These are phyloP conservation scores for Davidsoniella virescens DNA, from an alignment of 2,329 filamentous ascomycete genomes.

Conservation along the genomic window DNA sequence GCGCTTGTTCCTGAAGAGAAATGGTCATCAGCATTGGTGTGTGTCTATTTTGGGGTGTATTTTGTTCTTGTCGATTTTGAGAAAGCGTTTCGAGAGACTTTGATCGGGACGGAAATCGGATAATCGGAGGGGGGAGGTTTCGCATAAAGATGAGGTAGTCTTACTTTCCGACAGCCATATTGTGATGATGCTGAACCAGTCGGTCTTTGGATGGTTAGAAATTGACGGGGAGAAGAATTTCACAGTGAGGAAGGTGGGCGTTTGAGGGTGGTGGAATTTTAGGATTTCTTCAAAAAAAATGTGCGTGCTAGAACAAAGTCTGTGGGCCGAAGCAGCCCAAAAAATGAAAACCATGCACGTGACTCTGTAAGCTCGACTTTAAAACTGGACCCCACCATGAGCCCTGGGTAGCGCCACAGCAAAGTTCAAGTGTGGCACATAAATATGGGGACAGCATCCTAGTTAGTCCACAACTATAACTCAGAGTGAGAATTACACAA, in stretches of 20 bases:
- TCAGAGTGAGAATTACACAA: too few species aligned
- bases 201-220: slow-evolving; percentile 25
- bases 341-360: slow-evolving; percentile 3
- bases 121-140: background rate
- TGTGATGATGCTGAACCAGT: slow-evolving; percentile 33
- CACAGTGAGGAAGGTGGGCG: slow-evolving; percentile 9
- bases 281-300: slow-evolving; percentile 12
- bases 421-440: background rate
- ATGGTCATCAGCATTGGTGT: slow-evolving; percentile 16
- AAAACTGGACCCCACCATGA: slow-evolving; percentile 3
- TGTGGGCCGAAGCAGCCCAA: slow-evolving; percentile 12
- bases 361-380: slow-evolving; percentile 10
- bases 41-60: background rate
- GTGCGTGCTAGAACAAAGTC: slow-evolving; percentile 10
- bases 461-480: too few species aligned
- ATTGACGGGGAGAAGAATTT: slow-evolving; percentile 13
- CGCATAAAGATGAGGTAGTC: slow-evolving; percentile 15
- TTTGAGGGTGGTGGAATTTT: slow-evolving; percentile 14
- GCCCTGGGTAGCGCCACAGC: slow-evolving; percentile 5
- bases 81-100: background rate
- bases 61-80: background rate
- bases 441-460: too few species aligned
- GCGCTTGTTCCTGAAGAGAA: slow-evolving; percentile 76
- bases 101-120: background rate
- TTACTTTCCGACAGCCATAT: slow-evolving; percentile 46